Conservation (phyloP, 2,329 filamentous ascomycete genomes). For the Hymenoscyphus albidus region DNA sequence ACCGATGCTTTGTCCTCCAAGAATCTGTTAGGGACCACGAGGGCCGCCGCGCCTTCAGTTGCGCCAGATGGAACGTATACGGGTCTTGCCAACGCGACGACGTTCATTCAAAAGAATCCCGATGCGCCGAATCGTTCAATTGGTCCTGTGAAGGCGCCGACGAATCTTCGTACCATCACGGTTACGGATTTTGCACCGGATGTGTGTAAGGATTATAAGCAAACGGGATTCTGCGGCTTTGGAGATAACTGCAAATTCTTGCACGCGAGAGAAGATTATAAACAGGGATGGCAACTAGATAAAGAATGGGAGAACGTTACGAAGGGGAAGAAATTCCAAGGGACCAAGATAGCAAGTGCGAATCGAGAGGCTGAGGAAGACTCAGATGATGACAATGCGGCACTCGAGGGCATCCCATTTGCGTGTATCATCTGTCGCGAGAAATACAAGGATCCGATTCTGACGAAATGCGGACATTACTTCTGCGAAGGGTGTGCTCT, state of each 20-base stretch:
- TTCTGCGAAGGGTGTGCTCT: slow-evolving; percentile 91
- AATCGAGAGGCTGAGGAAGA: slow-evolving; percentile 41
- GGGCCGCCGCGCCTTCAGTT: slow-evolving; percentile 32
- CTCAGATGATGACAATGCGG: slow-evolving; percentile 40
- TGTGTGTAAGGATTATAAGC: slow-evolving; percentile 91
- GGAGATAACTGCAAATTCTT: slow-evolving; percentile 69
- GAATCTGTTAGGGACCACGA: slow-evolving; percentile 57
- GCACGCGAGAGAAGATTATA: slow-evolving; percentile 73
- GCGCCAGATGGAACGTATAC: slow-evolving; percentile 68
- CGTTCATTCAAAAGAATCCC: slow-evolving; percentile 77
- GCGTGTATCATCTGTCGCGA: slow-evolving; percentile 36
- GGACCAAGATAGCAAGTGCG: slow-evolving; percentile 43
- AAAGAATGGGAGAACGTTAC: slow-evolving; percentile 85
- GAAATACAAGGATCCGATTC: slow-evolving; percentile 59
- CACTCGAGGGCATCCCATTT: slow-evolving; percentile 35
- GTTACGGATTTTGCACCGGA: slow-evolving; percentile 88
- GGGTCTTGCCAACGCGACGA: slow-evolving; percentile 64
- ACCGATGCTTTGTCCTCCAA: slow-evolving; percentile 39
- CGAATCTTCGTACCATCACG: slow-evolving; percentile 87
- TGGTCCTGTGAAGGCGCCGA: slow-evolving; percentile 82
- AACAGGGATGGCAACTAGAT: slow-evolving; percentile 94
- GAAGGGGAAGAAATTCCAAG: slow-evolving; percentile 62
- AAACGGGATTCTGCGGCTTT: slow-evolving; percentile 55
- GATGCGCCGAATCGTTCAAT: slow-evolving; percentile 66
- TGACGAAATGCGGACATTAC: slow-evolving; percentile 92